Conservation (phyloP, 768 basidiomycete genomes). For the Cystobasidium tubakii region DNA sequence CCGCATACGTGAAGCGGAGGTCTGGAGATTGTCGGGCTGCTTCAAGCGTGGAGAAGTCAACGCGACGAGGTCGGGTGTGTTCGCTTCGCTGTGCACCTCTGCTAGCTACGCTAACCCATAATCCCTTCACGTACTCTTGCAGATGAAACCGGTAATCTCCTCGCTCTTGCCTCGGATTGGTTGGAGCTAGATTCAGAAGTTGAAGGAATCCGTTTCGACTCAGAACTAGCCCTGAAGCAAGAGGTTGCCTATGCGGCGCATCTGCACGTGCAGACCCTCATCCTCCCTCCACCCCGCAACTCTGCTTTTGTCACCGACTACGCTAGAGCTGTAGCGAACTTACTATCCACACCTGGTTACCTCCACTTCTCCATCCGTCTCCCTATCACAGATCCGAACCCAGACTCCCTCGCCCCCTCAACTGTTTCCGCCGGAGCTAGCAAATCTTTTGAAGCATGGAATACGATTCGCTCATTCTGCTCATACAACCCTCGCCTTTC, state of each 20-base stretch:
- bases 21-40: constrained; percentile 74
- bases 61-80: constrained; percentile 75
- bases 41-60: constrained; percentile 81
- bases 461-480: constrained; percentile 81
- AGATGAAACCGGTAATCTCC: constrained; percentile 53
- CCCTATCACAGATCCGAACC: constrained; percentile 52
- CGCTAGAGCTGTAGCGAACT: constrained; percentile 74
- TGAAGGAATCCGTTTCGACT: constrained; percentile 90
- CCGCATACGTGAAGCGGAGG: constrained; percentile 57
- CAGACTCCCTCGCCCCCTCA: constrained; percentile 39
- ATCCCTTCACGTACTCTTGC: constrained; percentile 54
- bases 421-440: constrained; percentile 36
- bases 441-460: constrained; percentile 96
- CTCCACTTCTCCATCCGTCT: constrained; percentile 47
- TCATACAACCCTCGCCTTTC: constrained; percentile 58
- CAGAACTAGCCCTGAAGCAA: constrained; percentile 91
- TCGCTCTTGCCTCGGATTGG: constrained; percentile 84
- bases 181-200: constrained; percentile 86
- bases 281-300: constrained; percentile 75
- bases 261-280: constrained; percentile 73
- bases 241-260: constrained; percentile 90
- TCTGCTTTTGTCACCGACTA: constrained; percentile 75
- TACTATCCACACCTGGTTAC: constrained; percentile 42
- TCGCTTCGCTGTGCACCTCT: background rate
- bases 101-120: background rate